A percentile compares a stretch with the other conserved stretches of the same genome.
These are phyloP conservation scores for Neurospora tetrasperma DNA, from an alignment of 495 filamentous ascomycete species.

Conservation along the genomic window DNA sequence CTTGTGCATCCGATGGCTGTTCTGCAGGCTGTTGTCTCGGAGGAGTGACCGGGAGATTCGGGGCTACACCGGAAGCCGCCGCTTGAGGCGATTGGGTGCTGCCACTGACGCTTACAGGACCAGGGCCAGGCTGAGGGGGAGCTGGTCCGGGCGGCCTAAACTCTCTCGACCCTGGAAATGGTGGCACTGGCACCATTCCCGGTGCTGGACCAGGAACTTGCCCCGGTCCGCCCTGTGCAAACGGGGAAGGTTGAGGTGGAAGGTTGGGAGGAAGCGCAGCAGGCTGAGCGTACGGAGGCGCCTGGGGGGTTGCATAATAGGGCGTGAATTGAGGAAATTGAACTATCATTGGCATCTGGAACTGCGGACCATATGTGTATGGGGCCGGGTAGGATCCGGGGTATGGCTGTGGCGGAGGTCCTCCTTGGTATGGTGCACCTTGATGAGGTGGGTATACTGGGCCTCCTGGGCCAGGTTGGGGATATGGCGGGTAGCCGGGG, in stretches of 20 bases:
- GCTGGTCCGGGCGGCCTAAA: neutral
- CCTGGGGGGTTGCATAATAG: neutral
- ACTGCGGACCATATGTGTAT: neutral
- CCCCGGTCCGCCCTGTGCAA: neutral
- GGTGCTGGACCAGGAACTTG: neutral
- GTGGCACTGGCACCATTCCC: neutral
- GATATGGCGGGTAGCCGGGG: neutral
- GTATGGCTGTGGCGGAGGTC: neutral
- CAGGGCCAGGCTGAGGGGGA: neutral
- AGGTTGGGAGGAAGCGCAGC: slow-evolving; percentile 2
- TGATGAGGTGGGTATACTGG: neutral
- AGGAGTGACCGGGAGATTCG: neutral
- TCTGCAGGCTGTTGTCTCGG: neutral
- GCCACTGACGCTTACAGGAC: neutral
- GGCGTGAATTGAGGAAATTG: neutral
- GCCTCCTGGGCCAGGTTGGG: neutral
- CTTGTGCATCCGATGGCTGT: neutral
- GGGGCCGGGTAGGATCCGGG: neutral
- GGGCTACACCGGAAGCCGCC: neutral
- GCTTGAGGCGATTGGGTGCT: neutral
- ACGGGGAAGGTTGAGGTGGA: neutral
- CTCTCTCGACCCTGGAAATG: neutral
- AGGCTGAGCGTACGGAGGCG: neutral
- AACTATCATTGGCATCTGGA: neutral
- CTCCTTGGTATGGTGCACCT: neutral